Evolutionary conservation across 352 stramenopile genomes (phyloP).

Genomic region (Globisporangium spinosum): DNA sequence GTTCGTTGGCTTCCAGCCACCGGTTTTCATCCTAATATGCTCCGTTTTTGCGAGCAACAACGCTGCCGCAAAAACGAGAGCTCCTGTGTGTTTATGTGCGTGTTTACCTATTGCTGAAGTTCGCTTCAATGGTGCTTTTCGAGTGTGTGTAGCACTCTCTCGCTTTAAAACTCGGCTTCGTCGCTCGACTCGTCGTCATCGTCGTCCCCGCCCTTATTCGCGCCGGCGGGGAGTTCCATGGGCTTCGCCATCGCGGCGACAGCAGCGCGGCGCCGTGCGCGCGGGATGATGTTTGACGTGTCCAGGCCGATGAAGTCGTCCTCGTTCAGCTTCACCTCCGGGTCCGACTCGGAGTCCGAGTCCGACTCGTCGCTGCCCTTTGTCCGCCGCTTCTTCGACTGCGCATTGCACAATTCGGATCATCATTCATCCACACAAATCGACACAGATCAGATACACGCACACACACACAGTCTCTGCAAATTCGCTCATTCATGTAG

Average conservation of each 20-base stretch:
- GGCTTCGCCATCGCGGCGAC: conserved; percentile 66
- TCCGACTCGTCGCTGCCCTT: conserved; percentile 59
- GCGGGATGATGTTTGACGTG: conserved; percentile 85
- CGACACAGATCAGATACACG: background rate
- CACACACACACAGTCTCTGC: background rate
- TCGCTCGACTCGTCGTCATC: conserved; percentile 81
- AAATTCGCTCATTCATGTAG: background rate
- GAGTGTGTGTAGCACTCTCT: background rate
- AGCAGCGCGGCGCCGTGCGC: conserved; percentile 61
- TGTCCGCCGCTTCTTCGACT: conserved; percentile 71
- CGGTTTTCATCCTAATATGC: background rate
- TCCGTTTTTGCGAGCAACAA: background rate
- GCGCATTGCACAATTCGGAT: background rate
- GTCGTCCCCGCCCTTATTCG: conserved; percentile 15
- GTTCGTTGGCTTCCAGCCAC: background rate
- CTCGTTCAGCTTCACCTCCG: conserved; percentile 80
- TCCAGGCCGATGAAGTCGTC: conserved; percentile 84
- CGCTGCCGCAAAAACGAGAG: background rate
- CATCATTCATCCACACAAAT: background rate
- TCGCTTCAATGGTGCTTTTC: background rate
- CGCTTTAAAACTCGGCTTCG: conserved; percentile 83
- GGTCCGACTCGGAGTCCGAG: conserved; percentile 60
- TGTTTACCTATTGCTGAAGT: conserved; percentile 3
- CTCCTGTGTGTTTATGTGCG: conserved; percentile 1
- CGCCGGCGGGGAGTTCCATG: conserved; percentile 44